Evolutionary conservation across 768 basidiomycete species (phyloP).

Genomic region (Trametes cubensis): DNA sequence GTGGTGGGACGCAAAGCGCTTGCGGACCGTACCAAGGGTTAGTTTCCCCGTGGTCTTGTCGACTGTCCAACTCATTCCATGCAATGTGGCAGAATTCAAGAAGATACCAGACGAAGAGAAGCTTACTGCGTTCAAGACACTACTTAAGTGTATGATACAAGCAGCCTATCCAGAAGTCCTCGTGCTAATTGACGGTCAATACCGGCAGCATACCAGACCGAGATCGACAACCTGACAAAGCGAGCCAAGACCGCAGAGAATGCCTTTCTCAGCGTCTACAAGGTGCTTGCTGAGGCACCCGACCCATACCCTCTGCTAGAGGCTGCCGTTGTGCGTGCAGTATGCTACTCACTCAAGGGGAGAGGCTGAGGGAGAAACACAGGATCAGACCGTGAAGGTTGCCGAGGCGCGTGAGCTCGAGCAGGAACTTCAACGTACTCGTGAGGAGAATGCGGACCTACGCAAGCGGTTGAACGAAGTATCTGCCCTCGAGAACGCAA

Average conservation of each 20-base stretch:
- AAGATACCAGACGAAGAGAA: slow-evolving; percentile 92
- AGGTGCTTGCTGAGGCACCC: slow-evolving; percentile 93
- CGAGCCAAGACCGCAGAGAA: slow-evolving; percentile 92
- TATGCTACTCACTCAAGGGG: not conserved
- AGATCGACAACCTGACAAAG: slow-evolving; percentile 94
- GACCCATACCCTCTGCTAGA: slow-evolving; percentile 97
- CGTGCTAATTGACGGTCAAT: not conserved
- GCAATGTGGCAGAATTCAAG: slow-evolving; percentile 76
- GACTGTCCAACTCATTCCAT: not conserved
- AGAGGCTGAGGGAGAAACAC: not conserved
- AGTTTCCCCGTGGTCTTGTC: slow-evolving; percentile 10
- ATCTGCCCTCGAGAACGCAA: slow-evolving; percentile 61
- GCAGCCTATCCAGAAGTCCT: not conserved
- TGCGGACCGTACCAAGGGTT: slow-evolving; percentile 97
- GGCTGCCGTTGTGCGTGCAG: slow-evolving; percentile 73
- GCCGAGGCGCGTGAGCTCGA: slow-evolving; percentile 81
- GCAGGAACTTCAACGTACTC: slow-evolving; percentile 67
- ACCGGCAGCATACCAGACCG: slow-evolving; percentile 83
- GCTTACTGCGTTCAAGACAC: slow-evolving; percentile 80
- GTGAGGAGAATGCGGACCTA: slow-evolving; percentile 83
- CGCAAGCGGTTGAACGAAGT: slow-evolving; percentile 70
- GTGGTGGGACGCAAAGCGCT: slow-evolving; percentile 91
- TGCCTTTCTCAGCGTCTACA: slow-evolving; percentile 96
- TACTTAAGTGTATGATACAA: slow-evolving; percentile 72
- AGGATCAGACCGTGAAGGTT: slow-evolving; percentile 94